Base-by-base conservation (phyloP, 371 early-diverging fungal genomes). In the Mucor circinelloides region DNA sequence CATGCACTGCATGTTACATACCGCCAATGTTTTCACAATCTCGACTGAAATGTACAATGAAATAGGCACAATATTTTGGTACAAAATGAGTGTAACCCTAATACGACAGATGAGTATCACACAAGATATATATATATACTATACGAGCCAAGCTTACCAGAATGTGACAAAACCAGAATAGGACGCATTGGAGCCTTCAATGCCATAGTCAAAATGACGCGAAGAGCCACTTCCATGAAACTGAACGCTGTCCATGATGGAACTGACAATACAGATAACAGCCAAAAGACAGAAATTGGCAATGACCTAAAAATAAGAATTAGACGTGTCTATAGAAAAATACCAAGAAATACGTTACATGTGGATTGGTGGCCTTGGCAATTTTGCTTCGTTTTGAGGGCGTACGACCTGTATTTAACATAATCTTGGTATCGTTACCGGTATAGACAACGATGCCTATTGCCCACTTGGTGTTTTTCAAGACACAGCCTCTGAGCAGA, bases 1-100 rank as follows among this genome's bases (percentile, higher is more conserved):
- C 0, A 3, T 12, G 3, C 28, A 80, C 12, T 52, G 21, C 21
- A 65, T 34, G 87, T 76, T 3, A 66, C 81, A 71, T 79, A 82
- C 83, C 17, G 76, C 85, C 50, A 81, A 57, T 3, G 93, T 89
- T 76, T 94, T 95, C 34, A 94, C 95, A 28, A 95, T 85, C 76
- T 99, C 99, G 9, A 99, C 87, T 19, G 94, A 97, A 54, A 99
- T 92, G 73, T 97, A 99, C 31, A 99, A 86, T 23, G 98, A 97
- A 60, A 99, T 93, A 0, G 99, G 99, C 6, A 99, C 82, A 70
- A 84, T 84, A 55, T 84, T 84, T 56, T 84, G 84, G 42, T 81
- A 84, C 61, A 84, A 55, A 64, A 84, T 84, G 9, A 84, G 67
- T 3, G 84, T 76, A 21, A 84, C 82, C 84, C 83, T 83, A 90